Conservation (phyloP, 2,329 filamentous ascomycete species). For the Penicillium sp. region DNA sequence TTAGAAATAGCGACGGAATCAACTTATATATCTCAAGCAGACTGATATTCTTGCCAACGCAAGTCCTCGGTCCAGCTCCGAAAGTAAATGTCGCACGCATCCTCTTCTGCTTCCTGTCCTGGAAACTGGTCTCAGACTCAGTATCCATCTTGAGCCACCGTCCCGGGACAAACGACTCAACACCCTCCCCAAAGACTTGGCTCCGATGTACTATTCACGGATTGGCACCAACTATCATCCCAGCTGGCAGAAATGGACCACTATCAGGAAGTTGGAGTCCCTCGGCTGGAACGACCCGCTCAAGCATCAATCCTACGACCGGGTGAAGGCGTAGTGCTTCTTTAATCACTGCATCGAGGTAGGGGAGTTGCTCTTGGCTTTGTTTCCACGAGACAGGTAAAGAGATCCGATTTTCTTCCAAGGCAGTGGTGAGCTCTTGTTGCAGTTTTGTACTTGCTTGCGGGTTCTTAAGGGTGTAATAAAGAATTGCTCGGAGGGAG, state of each 20-base stretch:
- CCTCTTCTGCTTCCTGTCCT: conserved; percentile 21
- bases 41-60: conserved; percentile 56
- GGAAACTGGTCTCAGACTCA: conserved; percentile 16
- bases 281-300: conserved; percentile 23
- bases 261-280: conserved; percentile 22
- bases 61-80: conserved; percentile 55
- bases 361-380: conserved; percentile 26
- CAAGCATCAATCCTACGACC: conserved; percentile 23
- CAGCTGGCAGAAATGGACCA: conserved; percentile 23
- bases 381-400: conserved; percentile 26
- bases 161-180: conserved; percentile 23
- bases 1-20: conserved; percentile 50
- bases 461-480: conserved; percentile 30
- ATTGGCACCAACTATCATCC: conserved; percentile 34
- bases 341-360: conserved; percentile 31
- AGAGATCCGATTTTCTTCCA: conserved; percentile 11
- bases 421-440: conserved; percentile 47
- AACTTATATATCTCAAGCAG: conserved; percentile 60
- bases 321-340: conserved; percentile 29
- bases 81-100: conserved; percentile 37
- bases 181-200: conserved; percentile 21
- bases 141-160: conserved; percentile 21
- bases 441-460: conserved; percentile 40
- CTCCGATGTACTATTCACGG: conserved; percentile 31
- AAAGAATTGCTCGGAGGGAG: conserved; percentile 32